phyloP scores from a whole-genome alignment of 495 filamentous ascomycete species.

The Sordaria brevicollis region DNA sequence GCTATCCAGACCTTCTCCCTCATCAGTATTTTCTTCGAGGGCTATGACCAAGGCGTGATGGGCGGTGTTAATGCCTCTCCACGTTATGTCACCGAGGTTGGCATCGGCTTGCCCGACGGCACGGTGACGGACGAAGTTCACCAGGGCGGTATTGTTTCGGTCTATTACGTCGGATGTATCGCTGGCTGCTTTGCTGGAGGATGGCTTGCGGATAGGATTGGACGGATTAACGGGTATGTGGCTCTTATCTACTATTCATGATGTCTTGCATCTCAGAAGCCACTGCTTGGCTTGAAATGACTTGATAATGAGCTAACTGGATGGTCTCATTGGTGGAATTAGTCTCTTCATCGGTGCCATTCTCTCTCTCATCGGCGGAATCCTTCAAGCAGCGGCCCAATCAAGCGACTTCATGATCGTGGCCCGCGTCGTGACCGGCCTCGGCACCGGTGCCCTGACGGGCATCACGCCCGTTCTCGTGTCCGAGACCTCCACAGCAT shows the following conservation, averaged over 20 bases:
- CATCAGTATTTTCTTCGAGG: constrained; percentile 44
- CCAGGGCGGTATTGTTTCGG: constrained; percentile 40
- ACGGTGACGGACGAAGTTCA: constrained; percentile 12
- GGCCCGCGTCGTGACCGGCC: constrained; percentile 44
- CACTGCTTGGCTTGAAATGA: neutral
- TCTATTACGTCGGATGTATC: constrained; percentile 47
- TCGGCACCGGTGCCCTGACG: constrained; percentile 40
- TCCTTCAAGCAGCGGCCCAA: constrained; percentile 40
- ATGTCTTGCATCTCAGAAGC: neutral
- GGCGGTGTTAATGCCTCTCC: constrained; percentile 50
- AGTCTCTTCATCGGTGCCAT: constrained; percentile 40
- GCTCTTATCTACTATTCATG: neutral
- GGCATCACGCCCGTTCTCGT: constrained; percentile 25
- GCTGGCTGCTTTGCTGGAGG: constrained; percentile 35
- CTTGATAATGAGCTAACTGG: constrained; percentile 24
- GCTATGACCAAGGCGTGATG: constrained; percentile 70
- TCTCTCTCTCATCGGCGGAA: constrained; percentile 45
- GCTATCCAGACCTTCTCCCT: constrained; percentile 38
- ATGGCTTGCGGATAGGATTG: constrained; percentile 1
- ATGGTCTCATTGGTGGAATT: constrained; percentile 45
- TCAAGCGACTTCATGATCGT: constrained; percentile 45
- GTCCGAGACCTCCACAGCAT: constrained; percentile 39
- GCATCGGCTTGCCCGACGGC: constrained; percentile 12
- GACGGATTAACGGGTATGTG: constrained; percentile 8
- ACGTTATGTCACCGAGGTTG: constrained; percentile 34